Conservation (phyloP, 2,329 filamentous ascomycete species). For the Delphinella strobiligena region DNA sequence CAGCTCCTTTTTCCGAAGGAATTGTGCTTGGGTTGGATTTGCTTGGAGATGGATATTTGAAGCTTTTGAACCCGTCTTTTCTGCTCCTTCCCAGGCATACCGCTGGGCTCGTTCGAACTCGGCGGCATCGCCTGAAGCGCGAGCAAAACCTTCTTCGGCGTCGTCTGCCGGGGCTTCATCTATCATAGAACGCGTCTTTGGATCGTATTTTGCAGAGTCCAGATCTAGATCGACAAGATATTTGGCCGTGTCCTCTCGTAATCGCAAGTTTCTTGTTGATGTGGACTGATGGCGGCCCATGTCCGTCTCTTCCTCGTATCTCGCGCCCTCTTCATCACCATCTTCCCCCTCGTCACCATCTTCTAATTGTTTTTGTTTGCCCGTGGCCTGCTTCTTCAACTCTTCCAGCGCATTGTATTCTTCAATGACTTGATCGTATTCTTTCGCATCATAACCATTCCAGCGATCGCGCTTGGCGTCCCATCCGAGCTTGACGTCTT, state of each 20-base stretch:
- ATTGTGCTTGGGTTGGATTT: conserved; percentile 87
- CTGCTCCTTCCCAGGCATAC: conserved; percentile 93
- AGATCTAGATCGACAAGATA: conserved; percentile 91
- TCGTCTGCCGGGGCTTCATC: conserved; percentile 70
- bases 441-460: conserved; percentile 90
- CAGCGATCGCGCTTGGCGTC: conserved; percentile 95
- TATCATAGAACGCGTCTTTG: conserved; percentile 85
- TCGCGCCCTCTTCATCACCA: conserved; percentile 44
- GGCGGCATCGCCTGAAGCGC: conserved; percentile 76
- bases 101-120: conserved; percentile 83
- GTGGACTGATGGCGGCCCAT: conserved; percentile 92
- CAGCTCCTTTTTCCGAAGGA: conserved; percentile 66
- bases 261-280: conserved; percentile 75
- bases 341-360: conserved; percentile 28
- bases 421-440: conserved; percentile 78
- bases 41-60: conserved; percentile 75
- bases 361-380: conserved; percentile 24
- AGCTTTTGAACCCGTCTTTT: conserved; percentile 58
- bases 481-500: conserved; percentile 82
- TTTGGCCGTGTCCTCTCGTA: conserved; percentile 94
- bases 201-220: conserved; percentile 95
- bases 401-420: conserved; percentile 81
- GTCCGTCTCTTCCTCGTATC: conserved; percentile 87
- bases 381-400: conserved; percentile 38
- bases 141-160: conserved; percentile 72